Evolutionary conservation across 2,329 filamentous ascomycete genomes (phyloP), one percentile per base, ranked within the genome.

Genomic region (Knoxdaviesia proteae): DNA sequence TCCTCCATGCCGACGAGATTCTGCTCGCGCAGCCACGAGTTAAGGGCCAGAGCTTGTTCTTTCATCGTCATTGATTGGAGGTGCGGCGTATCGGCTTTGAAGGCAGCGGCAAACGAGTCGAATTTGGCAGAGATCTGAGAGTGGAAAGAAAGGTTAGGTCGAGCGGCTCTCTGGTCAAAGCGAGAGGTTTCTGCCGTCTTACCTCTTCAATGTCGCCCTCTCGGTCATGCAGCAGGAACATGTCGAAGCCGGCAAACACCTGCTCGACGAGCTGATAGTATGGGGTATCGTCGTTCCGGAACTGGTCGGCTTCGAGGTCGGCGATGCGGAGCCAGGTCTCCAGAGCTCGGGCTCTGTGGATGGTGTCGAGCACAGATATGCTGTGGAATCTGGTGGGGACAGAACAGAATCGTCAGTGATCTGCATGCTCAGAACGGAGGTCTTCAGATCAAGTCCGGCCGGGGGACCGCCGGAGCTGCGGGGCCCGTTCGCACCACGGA

Each of bases 181-280:
- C 20, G 2, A 20, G 20, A 20, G 20, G 3, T 20, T 2, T 20
- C 20, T 20, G 20, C 20, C 11, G 40, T 9, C 69, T 45, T 59
- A 80, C 79, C 61, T 84, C 75, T 44, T 80, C 69, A 42, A 88
- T 60, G 53, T 92, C 84, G n/a, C 79, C 76, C 32, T 68, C 65
- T 11, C 74, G 69, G 43, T 80, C 78, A 49, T 80, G 74, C 32
- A 88, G 63, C 39, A 93, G 74, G 58, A 96, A 96, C 59, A 96
- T 70, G 57, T 96, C 90, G 56, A 92, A 93, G 9, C 80, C 80
- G 20, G 77, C 80, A 10, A 96, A 62, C 1, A 80, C 80, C 45
- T 71, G 69, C 55, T 94, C 87, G 20, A 94, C 31, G 32, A 42
- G 44, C 41, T 20, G 11, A 32, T 40, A 30, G 40, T 39, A 40